Evolutionary conservation across 148 eudicot species (phyloP).

Genomic region (Cornus kousa): DNA sequence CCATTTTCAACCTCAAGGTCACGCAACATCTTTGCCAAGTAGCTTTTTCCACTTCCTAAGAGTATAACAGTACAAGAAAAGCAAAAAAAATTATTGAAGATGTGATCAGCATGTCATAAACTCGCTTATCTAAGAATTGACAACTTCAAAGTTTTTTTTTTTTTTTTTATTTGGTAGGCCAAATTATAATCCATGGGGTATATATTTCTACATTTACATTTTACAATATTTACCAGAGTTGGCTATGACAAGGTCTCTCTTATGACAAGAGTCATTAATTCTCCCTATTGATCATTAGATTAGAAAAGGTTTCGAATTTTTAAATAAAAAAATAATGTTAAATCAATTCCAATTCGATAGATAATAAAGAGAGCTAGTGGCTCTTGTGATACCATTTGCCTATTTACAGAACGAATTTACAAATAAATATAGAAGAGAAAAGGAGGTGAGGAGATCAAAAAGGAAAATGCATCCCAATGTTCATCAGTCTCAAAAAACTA

Average conservation of each 20-base stretch:
- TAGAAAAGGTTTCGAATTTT: too few species aligned
- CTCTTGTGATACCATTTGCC: too few species aligned
- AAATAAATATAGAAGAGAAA: too few species aligned
- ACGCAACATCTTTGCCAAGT: slow-evolving; percentile 88
- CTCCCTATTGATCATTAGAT: too few species aligned
- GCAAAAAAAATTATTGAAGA: background rate
- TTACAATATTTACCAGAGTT: background rate
- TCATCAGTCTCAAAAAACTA: background rate
- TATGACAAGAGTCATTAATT: too few species aligned
- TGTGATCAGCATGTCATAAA: background rate
- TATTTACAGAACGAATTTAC: too few species aligned
- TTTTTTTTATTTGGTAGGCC: background rate
- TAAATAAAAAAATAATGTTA: too few species aligned
- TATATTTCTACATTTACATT: background rate
- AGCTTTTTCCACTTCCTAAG: slow-evolving; percentile 97
- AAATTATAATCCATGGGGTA: background rate
- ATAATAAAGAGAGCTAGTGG: too few species aligned
- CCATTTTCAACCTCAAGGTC: slow-evolving; percentile 96
- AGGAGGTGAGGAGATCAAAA: background rate
- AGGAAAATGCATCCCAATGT: background rate
- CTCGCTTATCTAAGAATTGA: background rate
- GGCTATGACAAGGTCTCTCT: too few species aligned
- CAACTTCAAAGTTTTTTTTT: background rate
- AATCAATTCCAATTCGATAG: too few species aligned
- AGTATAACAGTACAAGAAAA: background rate